Base-by-base conservation (phyloP, 192 early-diverging fungal genomes). In the Coemansia sp. region DNA sequence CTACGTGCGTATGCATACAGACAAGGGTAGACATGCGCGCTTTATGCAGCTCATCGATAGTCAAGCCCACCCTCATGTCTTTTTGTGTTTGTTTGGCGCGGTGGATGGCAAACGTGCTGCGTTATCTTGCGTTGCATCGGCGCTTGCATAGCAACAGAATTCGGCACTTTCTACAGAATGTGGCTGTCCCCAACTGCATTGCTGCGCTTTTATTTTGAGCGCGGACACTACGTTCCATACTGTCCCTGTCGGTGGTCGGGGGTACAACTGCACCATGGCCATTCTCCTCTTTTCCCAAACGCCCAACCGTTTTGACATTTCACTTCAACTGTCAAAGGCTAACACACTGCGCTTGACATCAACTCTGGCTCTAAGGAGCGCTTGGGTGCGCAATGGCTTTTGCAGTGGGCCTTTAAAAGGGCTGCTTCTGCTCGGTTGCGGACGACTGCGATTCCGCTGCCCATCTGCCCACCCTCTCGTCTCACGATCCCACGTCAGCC, bases 361-460 rank as follows among this genome's bases (percentile, higher is more conserved):
- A 20, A 21, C 85, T 5, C 85, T 86, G 48, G 24, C 7, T 14
- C 48, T 5, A n/a, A 26, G 2, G 23, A 18, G 18, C 2, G 18
- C 31, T 31, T 21, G 16, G 4, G 16, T 40, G n/a, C 31, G 31
- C 31, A 31, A 31, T 31, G 31, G n/a, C 4, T 40, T 40, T 21
- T 23, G 43, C 18, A 21, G 18, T 9, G 11, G 46, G 46, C 48
- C 21, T 26, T 51, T 51, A 51, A 51, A 51, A 51, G 13, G 13
- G 48, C 43, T 20, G 48, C 24, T 14, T 21, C 23, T 24, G 24
- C 48, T 14, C 48, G 3, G 45, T 7, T 46, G n/a, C 16, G 39
- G 45, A 46, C 18, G 45, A 46, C 45, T 16, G 18, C 45, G 48
- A 51, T 26, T 48, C 61, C 20, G 43, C 18, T 48, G 33, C 34